Evolutionary conservation across 2,329 filamentous ascomycete species (phyloP), one percentile per base, ranked within the genome.

Genomic region (Thielaviopsis ethacetica): DNA sequence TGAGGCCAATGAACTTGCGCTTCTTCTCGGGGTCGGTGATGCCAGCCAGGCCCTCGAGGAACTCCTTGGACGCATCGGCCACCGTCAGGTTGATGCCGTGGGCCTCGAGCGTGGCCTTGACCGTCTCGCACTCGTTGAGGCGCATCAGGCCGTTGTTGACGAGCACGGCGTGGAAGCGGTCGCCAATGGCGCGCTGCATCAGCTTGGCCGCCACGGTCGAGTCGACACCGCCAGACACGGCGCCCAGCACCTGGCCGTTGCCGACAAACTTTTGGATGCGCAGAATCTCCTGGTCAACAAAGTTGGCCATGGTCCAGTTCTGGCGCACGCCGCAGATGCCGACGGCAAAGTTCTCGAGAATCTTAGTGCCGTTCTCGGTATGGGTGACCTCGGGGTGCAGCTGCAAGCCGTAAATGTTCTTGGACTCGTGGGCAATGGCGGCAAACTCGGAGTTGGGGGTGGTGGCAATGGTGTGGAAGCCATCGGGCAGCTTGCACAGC

Each of bases 71-170:
- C 0, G 82, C 90, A 68, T 97, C 86, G 1, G 94, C 82, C 27
- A 97, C 85, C 0, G 88, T 95, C 2, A 97, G 76, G 70, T 95
- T 93, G 71, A 97, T 94, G 1, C 88, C 88, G 64, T 93, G 84
- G 66, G 90, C 70, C 1, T 78, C 77, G 2, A 97, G 79, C 0
- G 83, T 91, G 70, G 89, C 76, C 71, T 95, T 84, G 57, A 97
- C 93, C 66, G 85, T 76, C 64, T 84, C 74, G 64, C 85, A 90
- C 71, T 97, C 93, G 67, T 95, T 84, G 30, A 93, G 76, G 47
- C 93, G 83, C 79, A 98, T 84, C 57, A 89, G 76, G 62, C 88
- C 90, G 64, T 87, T 95, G 72, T 97, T 85, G 7, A 96, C 83
- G 21, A 95, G 79, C 30, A 94, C 81, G 17, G 89, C 88, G 65